These are phyloP conservation scores for Pachyrhizus erosus DNA, from an alignment of 306 rosid genomes.

Conservation along the genomic window DNA sequence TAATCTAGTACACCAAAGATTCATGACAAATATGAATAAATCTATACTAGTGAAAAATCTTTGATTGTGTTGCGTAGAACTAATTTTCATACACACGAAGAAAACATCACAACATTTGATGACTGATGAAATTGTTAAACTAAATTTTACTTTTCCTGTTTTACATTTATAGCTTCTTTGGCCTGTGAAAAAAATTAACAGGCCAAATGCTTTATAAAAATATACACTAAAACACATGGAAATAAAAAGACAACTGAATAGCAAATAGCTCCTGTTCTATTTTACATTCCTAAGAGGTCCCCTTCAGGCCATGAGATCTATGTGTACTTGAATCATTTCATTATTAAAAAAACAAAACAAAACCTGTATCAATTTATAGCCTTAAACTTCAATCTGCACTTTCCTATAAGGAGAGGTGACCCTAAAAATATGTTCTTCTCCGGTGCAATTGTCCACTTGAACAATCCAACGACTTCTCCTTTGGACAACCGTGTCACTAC, in stretches of 20 bases:
- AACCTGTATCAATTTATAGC: background rate
- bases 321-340: background rate
- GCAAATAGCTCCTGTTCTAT: background rate
- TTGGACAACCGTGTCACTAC: constrained; percentile 7
- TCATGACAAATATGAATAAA: background rate
- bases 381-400: constrained; percentile 42
- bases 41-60: background rate
- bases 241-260: background rate
- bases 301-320: background rate
- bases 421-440: constrained; percentile 67
- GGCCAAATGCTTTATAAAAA: background rate
- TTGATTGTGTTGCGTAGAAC: background rate
- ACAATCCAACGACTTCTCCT: constrained; percentile 57
- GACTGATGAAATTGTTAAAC: background rate
- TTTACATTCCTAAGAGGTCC: background rate
- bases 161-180: constrained; percentile 15
- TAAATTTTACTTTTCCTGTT: too few relatives aligned
- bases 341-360: background rate
- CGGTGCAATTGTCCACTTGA: constrained; percentile 54
- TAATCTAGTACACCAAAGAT: background rate
- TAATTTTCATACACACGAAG: too few relatives aligned
- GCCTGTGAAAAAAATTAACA: constrained; percentile 29
- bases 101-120: too few relatives aligned
- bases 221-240: background rate
- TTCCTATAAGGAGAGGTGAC: constrained; percentile 39